Evolutionary conservation across 306 rosid species (phyloP), one percentile per base, ranked within the genome.

Genomic region (Acacia confusa): DNA sequence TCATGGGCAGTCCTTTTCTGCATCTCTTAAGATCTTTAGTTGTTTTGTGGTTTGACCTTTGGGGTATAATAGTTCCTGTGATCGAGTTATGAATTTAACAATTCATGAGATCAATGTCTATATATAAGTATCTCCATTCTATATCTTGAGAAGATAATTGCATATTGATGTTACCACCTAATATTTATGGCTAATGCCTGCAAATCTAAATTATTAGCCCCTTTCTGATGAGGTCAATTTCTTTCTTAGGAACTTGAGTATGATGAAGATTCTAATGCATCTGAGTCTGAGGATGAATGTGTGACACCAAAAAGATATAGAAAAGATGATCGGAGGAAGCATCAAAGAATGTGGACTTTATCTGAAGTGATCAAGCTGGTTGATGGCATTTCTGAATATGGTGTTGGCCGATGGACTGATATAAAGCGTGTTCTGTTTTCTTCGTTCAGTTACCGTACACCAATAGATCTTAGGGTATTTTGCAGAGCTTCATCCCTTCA

Each of bases 371-470:
- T 81, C 48, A 90, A 82, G 82, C 74, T 96, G 89, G 94, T 96
- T 64, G 99, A 96, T 83, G 99, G 99, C 78, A 88, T 96, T 82
- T 86, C 98, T 77, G 94, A 92, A 84, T 86, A 89, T 81, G 99
- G 99, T 87, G 95, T 94, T 74, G 99, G 97, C 70, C 92, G 90
- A 57, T 93, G 99, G 99, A 96, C 99, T 60, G 90, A 88, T 55
- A 93, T 96, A 68, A 89, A 96, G 90, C 88, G 89, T 84, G 65
- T 70, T 70, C 75, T 70, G 75, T 70, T 96, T 86, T 75, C 97
- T 25, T 68, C 91, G 36, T 86, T 93, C 70, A 83, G 88, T 77
- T 86, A 96, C 82, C 96, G 99, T 61, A 96, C 99, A 1, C 99
- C 99, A 32, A 91, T 92, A 75, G 99, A 96, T 88, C 92, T 96